phyloP scores from a whole-genome alignment of 2,329 filamentous ascomycete species.

The Fusarium stilboides region DNA sequence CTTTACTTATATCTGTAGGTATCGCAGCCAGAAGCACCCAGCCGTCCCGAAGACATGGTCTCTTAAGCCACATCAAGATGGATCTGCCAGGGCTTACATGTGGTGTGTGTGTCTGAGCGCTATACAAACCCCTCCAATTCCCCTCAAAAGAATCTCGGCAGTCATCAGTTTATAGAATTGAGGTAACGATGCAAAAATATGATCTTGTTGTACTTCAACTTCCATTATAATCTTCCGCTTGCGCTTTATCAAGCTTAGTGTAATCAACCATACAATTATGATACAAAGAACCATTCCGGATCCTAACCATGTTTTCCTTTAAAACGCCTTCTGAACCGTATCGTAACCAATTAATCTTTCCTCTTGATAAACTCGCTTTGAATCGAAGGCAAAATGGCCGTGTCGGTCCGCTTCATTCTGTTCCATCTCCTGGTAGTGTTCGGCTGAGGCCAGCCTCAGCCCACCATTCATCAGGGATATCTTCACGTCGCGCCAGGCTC shows the following conservation, averaged over 20 bases:
- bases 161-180: background rate
- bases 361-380: slow-evolving; percentile 7
- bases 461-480: slow-evolving; percentile 90
- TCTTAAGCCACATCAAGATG: slow-evolving; percentile 35
- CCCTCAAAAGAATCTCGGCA: background rate
- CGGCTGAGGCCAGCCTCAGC: slow-evolving; percentile 77
- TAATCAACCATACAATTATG: slow-evolving; percentile 21
- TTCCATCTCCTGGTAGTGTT: slow-evolving; percentile 59
- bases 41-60: slow-evolving; percentile 39
- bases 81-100: slow-evolving; percentile 8
- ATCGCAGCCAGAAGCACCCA: slow-evolving; percentile 30
- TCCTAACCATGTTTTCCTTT: slow-evolving; percentile 17
- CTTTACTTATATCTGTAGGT: slow-evolving; percentile 5
- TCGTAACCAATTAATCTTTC: background rate
- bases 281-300: slow-evolving; percentile 21
- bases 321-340: slow-evolving; percentile 18
- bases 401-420: slow-evolving; percentile 37
- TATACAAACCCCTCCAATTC: slow-evolving; percentile 5
- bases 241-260: background rate
- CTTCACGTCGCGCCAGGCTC: slow-evolving; percentile 77
- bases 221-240: slow-evolving; percentile 14
- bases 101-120: slow-evolving; percentile 4
- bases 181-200: background rate
- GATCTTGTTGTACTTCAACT: slow-evolving; percentile 7
- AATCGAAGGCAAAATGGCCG: slow-evolving; percentile 16